Percentiles rank a stretch among this genome's conserved stretches.
phyloP scores from a whole-genome alignment of 1,284 basidiomycete species.

The Cystobasidium pallidum region DNA sequence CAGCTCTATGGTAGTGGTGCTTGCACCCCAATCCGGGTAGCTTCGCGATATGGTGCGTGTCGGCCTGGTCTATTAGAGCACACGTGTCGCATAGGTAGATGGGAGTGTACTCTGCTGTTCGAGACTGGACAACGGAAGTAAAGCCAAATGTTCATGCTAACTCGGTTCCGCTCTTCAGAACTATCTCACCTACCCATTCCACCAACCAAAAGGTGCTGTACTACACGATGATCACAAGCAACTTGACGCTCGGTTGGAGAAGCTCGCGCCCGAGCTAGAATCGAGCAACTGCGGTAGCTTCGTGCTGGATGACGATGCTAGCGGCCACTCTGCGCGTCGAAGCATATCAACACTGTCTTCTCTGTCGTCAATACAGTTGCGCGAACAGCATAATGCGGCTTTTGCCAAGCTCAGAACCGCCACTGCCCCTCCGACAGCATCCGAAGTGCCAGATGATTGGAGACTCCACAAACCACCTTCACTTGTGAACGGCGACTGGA shows the following conservation, averaged over 20 bases:
- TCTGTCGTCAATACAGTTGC: background rate
- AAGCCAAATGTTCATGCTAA: no score
- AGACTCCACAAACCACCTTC: conserved; percentile 8
- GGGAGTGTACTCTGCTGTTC: no score
- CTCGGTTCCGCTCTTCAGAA: background rate
- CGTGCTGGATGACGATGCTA: background rate
- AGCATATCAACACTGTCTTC: background rate
- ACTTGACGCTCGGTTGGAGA: background rate
- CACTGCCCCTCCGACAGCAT: background rate
- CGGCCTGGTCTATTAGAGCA: no score
- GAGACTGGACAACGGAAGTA: no score
- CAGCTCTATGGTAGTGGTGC: no score
- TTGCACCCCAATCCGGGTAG: no score
- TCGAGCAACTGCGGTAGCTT: background rate
- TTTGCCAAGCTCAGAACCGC: conserved; percentile 23
- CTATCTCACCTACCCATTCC: conserved; percentile 13
- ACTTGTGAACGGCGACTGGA: conserved; percentile 24
- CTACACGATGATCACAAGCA: background rate
- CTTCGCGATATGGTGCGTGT: no score
- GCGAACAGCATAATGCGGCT: conserved; percentile 19
- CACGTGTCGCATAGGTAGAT: no score
- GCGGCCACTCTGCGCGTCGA: background rate
- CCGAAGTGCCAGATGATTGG: background rate
- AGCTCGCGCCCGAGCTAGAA: background rate
- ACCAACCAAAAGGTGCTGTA: background rate